Evolutionary conservation across 768 basidiomycete species (phyloP).

Genomic region (Pisolithus orientalis): DNA sequence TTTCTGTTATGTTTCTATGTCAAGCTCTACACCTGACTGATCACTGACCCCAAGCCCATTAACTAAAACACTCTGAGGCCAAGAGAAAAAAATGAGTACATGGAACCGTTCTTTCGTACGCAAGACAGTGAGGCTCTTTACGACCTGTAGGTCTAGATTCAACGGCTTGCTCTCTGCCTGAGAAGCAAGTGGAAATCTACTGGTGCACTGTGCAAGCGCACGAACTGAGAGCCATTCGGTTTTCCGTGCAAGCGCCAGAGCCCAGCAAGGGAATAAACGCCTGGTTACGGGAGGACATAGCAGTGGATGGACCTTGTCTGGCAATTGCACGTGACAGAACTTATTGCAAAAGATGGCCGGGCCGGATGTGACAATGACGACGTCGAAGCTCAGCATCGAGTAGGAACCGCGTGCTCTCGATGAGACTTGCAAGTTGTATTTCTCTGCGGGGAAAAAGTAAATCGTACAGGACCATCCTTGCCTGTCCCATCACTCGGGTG

Average conservation of each 20-base stretch:
- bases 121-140: conserved; percentile 62
- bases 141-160: conserved; percentile 45
- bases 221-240: conserved; percentile 66
- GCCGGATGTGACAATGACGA: conserved; percentile 35
- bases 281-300: conserved; percentile 75
- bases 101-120: conserved; percentile 67
- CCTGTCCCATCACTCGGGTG: conserved; percentile 49
- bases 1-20: conserved; percentile 60
- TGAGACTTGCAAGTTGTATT: conserved; percentile 55
- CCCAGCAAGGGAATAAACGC: conserved; percentile 18
- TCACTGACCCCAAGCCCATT: conserved; percentile 10
- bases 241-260: conserved; percentile 49
- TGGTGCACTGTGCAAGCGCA: conserved; percentile 63
- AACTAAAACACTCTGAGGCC: background rate
- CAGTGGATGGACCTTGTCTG: conserved; percentile 54
- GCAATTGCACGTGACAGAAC: conserved; percentile 61
- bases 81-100: conserved; percentile 3
- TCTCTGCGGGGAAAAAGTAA: conserved; percentile 42
- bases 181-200: conserved; percentile 51
- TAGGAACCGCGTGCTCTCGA: conserved; percentile 68
- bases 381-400: conserved; percentile 54
- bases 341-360: conserved; percentile 74
- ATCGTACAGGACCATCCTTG: too few species aligned
- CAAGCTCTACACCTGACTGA: conserved; percentile 41
- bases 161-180: conserved; percentile 35